Evolutionary conservation across 1,284 basidiomycete species (phyloP).

Genomic region (Pseudozyma sp.): DNA sequence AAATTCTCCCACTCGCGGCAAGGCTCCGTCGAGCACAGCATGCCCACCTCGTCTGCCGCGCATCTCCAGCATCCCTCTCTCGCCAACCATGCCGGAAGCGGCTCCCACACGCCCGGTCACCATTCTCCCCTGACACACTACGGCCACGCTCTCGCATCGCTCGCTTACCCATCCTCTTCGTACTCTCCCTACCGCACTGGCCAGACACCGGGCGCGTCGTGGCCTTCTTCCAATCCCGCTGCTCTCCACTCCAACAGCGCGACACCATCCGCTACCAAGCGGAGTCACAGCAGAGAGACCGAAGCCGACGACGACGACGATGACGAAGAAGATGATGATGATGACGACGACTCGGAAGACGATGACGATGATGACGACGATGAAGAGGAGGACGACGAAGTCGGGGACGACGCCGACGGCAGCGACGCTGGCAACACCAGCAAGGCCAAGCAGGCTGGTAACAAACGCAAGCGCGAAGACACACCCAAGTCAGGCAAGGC

Average conservation of each 20-base stretch:
- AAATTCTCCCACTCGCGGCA: constrained; percentile 52
- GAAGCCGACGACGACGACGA: constrained; percentile 33
- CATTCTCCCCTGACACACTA: constrained; percentile 44
- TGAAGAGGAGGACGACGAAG: constrained; percentile 25
- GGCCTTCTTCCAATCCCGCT: constrained; percentile 37
- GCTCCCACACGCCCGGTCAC: constrained; percentile 34
- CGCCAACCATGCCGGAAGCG: constrained; percentile 21
- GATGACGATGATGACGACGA: constrained; percentile 42
- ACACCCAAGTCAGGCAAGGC: constrained; percentile 28
- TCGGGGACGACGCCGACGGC: constrained; percentile 23
- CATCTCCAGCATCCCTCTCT: constrained; percentile 46
- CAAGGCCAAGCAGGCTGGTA: constrained; percentile 20
- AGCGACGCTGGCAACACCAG: constrained; percentile 28
- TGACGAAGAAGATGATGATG: constrained; percentile 39
- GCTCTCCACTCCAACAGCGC: constrained; percentile 28
- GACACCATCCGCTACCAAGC: constrained; percentile 22
- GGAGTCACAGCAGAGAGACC: constrained; percentile 27
- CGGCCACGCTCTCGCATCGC: constrained; percentile 47
- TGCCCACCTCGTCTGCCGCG: constrained; percentile 28
- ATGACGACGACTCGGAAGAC: constrained; percentile 40
- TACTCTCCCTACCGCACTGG: constrained; percentile 34
- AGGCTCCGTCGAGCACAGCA: constrained; percentile 43
- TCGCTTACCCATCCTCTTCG: constrained; percentile 44
- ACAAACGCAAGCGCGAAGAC: constrained; percentile 47
- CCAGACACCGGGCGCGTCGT: constrained; percentile 21